Conservation (phyloP, 1,284 basidiomycete genomes). For the Boletus semigastroideus region DNA sequence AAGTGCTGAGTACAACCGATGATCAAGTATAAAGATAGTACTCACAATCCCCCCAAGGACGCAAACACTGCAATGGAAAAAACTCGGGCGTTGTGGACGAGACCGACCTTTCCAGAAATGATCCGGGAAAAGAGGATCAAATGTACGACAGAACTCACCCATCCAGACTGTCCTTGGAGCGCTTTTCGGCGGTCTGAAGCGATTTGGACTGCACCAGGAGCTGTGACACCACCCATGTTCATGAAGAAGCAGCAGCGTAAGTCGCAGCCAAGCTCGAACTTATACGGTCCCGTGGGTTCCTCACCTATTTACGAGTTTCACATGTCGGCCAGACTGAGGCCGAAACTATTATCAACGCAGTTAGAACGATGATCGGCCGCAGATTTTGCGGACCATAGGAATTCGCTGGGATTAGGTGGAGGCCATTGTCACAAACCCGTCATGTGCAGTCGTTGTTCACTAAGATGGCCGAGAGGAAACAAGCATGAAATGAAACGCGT, state of each 20-base stretch:
- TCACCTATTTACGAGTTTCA: not conserved
- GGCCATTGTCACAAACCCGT: no score
- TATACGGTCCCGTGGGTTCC: slow-evolving; percentile 1
- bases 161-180: slow-evolving; percentile 64
- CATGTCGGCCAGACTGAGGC: not conserved
- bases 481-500: no score
- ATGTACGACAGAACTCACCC: slow-evolving; percentile 43
- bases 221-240: slow-evolving; percentile 37
- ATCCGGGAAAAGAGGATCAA: slow-evolving; percentile 1
- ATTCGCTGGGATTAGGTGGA: not conserved
- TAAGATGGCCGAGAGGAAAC: no score
- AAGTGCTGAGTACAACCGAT: no score
- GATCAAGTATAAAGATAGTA: slow-evolving; percentile 2
- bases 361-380: not conserved
- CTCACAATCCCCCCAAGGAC: slow-evolving; percentile 68
- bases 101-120: slow-evolving; percentile 45
- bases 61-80: slow-evolving; percentile 71
- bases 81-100: slow-evolving; percentile 59
- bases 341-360: not conserved
- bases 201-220: slow-evolving; percentile 32
- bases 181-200: slow-evolving; percentile 50
- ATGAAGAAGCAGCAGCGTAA: not conserved
- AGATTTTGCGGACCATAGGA: not conserved
- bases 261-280: not conserved
- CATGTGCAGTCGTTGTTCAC: no score